Conservation (phyloP, 805 yeast species). For the Metschnikowia henanensis region DNA sequence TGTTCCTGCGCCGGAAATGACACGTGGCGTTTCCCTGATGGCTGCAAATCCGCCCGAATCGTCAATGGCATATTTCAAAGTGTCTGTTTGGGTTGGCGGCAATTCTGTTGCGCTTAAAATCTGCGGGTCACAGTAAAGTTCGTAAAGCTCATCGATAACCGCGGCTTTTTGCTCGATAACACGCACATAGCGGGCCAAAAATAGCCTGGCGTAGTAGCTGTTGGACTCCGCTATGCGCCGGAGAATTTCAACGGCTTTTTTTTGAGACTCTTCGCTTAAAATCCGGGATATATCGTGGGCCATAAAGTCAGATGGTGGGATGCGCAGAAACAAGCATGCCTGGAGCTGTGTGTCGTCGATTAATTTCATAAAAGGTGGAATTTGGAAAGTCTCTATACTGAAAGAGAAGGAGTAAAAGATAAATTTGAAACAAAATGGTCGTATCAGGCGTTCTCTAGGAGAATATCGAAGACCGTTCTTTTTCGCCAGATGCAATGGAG, state of each 20-base stretch:
- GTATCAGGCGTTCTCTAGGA: too few species aligned
- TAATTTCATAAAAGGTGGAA: background rate
- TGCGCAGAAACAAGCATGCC: slow-evolving; percentile 19
- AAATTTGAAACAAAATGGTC: too few species aligned
- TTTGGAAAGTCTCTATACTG: too few species aligned
- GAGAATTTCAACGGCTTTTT: slow-evolving; percentile 20
- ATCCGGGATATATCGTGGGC: slow-evolving; percentile 10
- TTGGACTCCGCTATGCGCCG: slow-evolving; percentile 34
- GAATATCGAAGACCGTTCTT: too few species aligned
- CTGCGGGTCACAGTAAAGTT: slow-evolving; percentile 31
- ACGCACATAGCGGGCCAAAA: slow-evolving; percentile 44
- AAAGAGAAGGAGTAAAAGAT: too few species aligned
- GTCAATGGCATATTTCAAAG: slow-evolving; percentile 29
- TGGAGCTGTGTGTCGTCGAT: slow-evolving; percentile 7
- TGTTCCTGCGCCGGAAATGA: slow-evolving; percentile 74
- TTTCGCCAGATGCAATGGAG: too few species aligned
- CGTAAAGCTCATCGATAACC: slow-evolving; percentile 44
- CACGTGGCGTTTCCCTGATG: slow-evolving; percentile 59
- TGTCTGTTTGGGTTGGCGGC: slow-evolving; percentile 39
- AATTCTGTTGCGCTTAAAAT: slow-evolving; percentile 34
- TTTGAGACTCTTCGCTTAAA: slow-evolving; percentile 20
- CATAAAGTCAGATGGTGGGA: slow-evolving; percentile 22
- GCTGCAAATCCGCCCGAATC: slow-evolving; percentile 20
- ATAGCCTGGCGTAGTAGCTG: slow-evolving; percentile 49
- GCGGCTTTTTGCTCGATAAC: slow-evolving; percentile 30